Conservation (phyloP, 2,329 filamentous ascomycete genomes). For the Alternaria rosae region DNA sequence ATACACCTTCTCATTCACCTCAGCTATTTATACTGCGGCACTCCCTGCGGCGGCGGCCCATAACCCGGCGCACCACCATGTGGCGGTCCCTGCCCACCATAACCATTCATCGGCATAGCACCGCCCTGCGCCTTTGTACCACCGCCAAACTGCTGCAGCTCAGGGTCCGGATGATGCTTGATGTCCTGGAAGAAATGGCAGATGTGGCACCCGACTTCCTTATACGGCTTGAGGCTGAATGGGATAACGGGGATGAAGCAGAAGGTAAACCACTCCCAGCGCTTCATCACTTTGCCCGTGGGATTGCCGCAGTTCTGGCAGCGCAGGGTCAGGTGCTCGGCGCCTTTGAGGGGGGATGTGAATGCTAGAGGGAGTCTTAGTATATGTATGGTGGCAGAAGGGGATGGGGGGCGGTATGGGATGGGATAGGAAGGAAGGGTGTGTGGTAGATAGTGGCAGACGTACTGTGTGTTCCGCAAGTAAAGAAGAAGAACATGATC, state of each 20-base stretch:
- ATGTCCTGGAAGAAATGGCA: constrained; percentile 76
- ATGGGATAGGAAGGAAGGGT: neutral
- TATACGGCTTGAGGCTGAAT: constrained; percentile 64
- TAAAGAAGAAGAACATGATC: constrained; percentile 59
- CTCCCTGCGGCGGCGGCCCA: constrained; percentile 19
- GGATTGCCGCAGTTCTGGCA: constrained; percentile 63
- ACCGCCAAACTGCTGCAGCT: constrained; percentile 41
- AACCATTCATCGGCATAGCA: constrained; percentile 29
- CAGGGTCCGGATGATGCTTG: constrained; percentile 50
- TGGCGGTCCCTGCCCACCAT: neutral
- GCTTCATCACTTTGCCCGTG: constrained; percentile 39
- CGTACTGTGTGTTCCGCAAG: constrained; percentile 59
- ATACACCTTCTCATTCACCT: neutral
- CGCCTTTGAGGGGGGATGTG: constrained; percentile 54
- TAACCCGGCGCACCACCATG: constrained; percentile 4
- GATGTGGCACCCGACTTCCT: constrained; percentile 75
- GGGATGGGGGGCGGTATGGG: neutral
- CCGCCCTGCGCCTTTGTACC: constrained; percentile 5
- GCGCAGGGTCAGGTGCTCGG: constrained; percentile 59
- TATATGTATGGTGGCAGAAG: neutral
- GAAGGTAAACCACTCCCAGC: constrained; percentile 73
- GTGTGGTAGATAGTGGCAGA: neutral
- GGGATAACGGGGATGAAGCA: constrained; percentile 80
- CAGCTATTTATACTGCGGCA: constrained; percentile 23
- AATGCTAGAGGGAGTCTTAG: constrained; percentile 50